phyloP scores from a whole-genome alignment of 164 flowering plant species.

The Vitis labrusca region DNA sequence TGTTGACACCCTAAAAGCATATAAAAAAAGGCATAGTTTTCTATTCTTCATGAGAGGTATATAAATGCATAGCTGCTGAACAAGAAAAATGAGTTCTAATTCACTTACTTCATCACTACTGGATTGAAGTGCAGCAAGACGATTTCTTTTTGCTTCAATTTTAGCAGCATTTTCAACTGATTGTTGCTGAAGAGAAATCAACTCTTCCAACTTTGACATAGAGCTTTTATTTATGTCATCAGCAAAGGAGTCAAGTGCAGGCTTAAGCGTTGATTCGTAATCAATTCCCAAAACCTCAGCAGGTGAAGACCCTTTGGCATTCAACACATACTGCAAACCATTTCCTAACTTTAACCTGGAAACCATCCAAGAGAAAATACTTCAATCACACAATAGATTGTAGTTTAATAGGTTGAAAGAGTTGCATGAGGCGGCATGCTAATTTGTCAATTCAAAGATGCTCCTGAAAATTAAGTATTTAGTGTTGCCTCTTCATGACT shows the following conservation, averaged over 20 bases:
- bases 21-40: background rate
- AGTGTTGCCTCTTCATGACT: too few relatives aligned
- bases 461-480: too few relatives aligned
- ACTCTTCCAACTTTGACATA: constrained; percentile 25
- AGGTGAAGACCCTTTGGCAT: constrained; percentile 62
- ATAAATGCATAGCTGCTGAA: background rate
- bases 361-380: constrained; percentile 1
- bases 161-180: constrained; percentile 47
- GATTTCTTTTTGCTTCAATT: constrained; percentile 57
- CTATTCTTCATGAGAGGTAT: too few relatives aligned
- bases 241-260: constrained; percentile 46
- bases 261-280: constrained; percentile 70
- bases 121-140: constrained; percentile 48
- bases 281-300: constrained; percentile 73
- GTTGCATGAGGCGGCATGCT: background rate
- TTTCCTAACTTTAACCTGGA: constrained; percentile 74
- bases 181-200: constrained; percentile 56
- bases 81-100: background rate
- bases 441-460: too few relatives aligned
- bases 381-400: background rate
- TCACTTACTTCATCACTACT: constrained; percentile 53
- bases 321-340: constrained; percentile 57
- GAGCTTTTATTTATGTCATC: constrained; percentile 26
- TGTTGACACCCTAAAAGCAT: background rate
- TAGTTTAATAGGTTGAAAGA: background rate